Evolutionary conservation across 169 alveolate genomes (phyloP).

Genomic region (Plasmodium inui): DNA sequence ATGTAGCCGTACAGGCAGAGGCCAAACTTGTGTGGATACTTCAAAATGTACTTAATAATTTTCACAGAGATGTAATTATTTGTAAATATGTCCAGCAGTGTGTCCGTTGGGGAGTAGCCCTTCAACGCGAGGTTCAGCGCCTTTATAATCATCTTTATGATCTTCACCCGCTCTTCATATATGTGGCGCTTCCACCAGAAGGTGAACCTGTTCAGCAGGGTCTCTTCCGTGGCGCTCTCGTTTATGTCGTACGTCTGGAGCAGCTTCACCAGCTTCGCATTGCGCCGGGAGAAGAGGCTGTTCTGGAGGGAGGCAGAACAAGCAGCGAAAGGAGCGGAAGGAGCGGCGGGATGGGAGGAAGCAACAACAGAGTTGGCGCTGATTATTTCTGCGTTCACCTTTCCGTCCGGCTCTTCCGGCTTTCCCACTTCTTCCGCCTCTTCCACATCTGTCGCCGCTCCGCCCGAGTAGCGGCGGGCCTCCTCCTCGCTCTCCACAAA

Average conservation of each 20-base stretch:
- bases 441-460: not conserved
- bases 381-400: not conserved
- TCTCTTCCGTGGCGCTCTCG: slow-evolving; percentile 21
- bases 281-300: slow-evolving; percentile 18
- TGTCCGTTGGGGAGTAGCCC: slow-evolving; percentile 74
- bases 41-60: slow-evolving; percentile 76
- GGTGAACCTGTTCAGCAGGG: slow-evolving; percentile 25
- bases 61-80: slow-evolving; percentile 64
- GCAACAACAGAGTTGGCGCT: not conserved
- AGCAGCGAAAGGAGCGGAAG: no score
- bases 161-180: slow-evolving; percentile 60
- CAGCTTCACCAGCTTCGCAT: not conserved
- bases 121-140: slow-evolving; percentile 62
- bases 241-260: slow-evolving; percentile 37
- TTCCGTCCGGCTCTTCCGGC: not conserved
- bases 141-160: slow-evolving; percentile 53
- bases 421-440: not conserved
- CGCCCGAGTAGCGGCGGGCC: not conserved
- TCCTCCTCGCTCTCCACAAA: slow-evolving; percentile 33
- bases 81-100: slow-evolving; percentile 64
- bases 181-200: slow-evolving; percentile 63
- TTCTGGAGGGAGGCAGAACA: not conserved
- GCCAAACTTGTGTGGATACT: slow-evolving; percentile 79
- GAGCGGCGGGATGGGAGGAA: not conserved
- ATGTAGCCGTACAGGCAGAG: slow-evolving; percentile 82